These are phyloP conservation scores for Cerrena zonata DNA, from an alignment of 1,284 basidiomycete genomes.

Conservation along the genomic window DNA sequence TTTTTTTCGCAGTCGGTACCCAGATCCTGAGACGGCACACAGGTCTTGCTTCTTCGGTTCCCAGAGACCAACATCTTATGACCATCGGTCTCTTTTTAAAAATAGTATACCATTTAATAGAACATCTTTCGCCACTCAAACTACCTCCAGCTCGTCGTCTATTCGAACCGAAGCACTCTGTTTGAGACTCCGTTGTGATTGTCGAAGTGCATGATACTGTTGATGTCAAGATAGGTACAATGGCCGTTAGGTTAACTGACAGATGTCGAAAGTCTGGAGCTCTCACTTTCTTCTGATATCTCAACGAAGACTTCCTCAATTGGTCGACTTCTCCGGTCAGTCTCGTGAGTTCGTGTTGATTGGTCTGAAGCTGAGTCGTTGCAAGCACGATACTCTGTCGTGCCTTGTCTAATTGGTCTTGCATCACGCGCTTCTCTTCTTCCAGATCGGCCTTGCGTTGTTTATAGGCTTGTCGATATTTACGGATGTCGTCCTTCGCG, in stretches of 20 bases:
- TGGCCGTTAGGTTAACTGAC: background rate
- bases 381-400: background rate
- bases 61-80: too few species aligned
- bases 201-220: background rate
- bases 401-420: background rate
- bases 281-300: conserved; percentile 20
- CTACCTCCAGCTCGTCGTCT: background rate
- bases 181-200: background rate
- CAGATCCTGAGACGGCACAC: too few species aligned
- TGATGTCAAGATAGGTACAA: background rate
- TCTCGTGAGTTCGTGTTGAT: background rate
- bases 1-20: too few species aligned
- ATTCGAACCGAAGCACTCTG: background rate
- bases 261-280: background rate
- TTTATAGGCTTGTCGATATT: background rate
- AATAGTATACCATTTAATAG: too few species aligned
- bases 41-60: too few species aligned
- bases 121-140: background rate
- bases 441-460: background rate
- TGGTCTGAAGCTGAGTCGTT: background rate
- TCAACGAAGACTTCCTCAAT: conserved; percentile 8
- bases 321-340: conserved; percentile 8
- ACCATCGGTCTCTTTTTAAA: too few species aligned
- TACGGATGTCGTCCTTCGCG: background rate
- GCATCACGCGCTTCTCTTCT: background rate